phyloP scores from a whole-genome alignment of 495 filamentous ascomycete genomes.

The Geoglossum glabrum region DNA sequence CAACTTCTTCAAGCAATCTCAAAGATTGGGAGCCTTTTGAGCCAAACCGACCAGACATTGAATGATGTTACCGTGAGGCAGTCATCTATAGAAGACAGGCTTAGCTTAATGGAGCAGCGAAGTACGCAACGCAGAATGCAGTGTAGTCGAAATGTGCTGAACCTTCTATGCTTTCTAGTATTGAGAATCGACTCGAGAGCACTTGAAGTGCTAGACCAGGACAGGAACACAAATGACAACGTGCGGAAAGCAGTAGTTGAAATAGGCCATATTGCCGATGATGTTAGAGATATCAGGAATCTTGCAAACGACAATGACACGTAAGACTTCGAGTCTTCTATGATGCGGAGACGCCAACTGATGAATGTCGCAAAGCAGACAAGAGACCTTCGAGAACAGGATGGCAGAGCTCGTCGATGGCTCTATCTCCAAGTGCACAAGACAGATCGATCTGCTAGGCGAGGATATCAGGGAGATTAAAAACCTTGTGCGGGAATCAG shows the following conservation, averaged over 20 bases:
- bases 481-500: not conserved
- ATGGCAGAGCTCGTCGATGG: conserved; percentile 7
- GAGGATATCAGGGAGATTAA: conserved; percentile 1
- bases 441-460: not conserved
- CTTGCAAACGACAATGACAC: not conserved
- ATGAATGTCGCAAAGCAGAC: conserved; percentile 1
- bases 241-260: not conserved
- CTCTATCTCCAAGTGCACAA: conserved; percentile 3
- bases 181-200: not conserved
- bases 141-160: not conserved
- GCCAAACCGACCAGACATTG: not conserved
- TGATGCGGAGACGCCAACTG: not conserved
- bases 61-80: not conserved
- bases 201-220: not conserved
- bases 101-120: not conserved
- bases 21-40: not conserved
- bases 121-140: not conserved
- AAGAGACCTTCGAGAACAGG: conserved; percentile 1
- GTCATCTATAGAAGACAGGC: not conserved
- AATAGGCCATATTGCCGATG: not conserved
- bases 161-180: not conserved
- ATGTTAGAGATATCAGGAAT: not conserved
- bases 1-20: not conserved
- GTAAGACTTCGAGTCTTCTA: not conserved
- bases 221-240: not conserved